phyloP scores from a whole-genome alignment of 148 eudicot genomes.

The Dysphania ambrosioides region DNA sequence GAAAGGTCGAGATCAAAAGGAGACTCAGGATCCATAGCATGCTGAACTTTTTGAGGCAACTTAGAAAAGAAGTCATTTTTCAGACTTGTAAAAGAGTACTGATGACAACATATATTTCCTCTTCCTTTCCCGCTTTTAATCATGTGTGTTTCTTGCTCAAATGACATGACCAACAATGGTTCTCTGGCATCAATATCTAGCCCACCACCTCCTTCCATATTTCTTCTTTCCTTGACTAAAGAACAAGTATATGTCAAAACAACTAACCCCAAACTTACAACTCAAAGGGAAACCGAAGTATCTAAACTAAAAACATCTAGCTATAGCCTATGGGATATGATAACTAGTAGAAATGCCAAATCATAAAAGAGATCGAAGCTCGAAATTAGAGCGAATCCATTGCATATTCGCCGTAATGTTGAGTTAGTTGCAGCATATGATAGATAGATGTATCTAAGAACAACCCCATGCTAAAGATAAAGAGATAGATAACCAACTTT shows the following conservation, averaged over 20 bases:
- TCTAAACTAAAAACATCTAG: background rate
- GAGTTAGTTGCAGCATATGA: background rate
- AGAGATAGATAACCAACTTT: background rate
- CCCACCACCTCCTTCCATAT: conserved; percentile 19
- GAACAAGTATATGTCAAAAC: background rate
- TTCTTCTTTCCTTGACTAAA: background rate
- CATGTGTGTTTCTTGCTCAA: conserved; percentile 13
- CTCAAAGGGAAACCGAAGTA: no score
- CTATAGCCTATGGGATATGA: background rate
- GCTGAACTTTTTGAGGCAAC: conserved; percentile 59
- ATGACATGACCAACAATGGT: conserved; percentile 41
- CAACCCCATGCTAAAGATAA: background rate
- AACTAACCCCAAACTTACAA: background rate
- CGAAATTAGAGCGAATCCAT: background rate
- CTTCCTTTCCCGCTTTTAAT: conserved; percentile 5
- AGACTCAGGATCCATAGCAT: conserved; percentile 65
- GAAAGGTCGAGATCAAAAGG: conserved; percentile 61
- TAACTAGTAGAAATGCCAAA: background rate
- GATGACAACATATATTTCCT: conserved; percentile 10
- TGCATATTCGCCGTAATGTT: background rate
- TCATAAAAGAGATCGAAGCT: background rate
- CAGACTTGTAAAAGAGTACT: conserved; percentile 36
- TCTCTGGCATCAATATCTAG: conserved; percentile 32
- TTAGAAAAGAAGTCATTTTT: conserved; percentile 61
- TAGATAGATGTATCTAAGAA: background rate